These are phyloP conservation scores for Ulota crispa DNA, from an alignment of 225 moss, liverwort and hornwort genomes.

Conservation along the genomic window DNA sequence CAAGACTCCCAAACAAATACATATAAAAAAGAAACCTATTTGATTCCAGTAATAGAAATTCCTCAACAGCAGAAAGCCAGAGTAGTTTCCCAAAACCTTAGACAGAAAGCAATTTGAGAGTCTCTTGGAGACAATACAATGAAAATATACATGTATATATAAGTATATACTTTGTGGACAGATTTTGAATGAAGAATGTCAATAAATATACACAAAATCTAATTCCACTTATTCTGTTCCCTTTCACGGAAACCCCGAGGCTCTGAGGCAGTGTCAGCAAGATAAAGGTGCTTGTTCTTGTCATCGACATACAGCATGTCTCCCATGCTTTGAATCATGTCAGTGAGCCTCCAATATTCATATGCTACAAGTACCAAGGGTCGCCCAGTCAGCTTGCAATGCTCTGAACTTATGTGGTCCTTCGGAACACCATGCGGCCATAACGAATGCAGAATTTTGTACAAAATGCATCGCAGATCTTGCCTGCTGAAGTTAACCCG, in stretches of 20 bases:
- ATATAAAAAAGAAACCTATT: not conserved
- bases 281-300: constrained; percentile 48
- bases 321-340: constrained; percentile 67
- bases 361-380: constrained; percentile 75
- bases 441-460: constrained; percentile 57
- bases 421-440: constrained; percentile 71
- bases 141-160: constrained; percentile 5
- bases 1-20: not conserved
- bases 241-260: constrained; percentile 48
- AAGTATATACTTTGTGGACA: constrained; percentile 21
- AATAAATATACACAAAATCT: constrained; percentile 14
- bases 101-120: not conserved
- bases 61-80: not conserved
- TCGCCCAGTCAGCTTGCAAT: constrained; percentile 67
- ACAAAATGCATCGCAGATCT: constrained; percentile 74
- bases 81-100: not conserved
- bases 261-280: constrained; percentile 53
- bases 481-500: constrained; percentile 61
- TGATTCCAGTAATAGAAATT: not conserved
- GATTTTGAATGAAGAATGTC: constrained; percentile 28
- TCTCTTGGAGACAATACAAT: not conserved
- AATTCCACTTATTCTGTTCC: constrained; percentile 58
- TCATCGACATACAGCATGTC: constrained; percentile 64
- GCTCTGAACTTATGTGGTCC: constrained; percentile 60
- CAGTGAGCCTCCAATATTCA: constrained; percentile 59